Percentiles rank a stretch among this genome's conserved stretches.
Evolutionary conservation across 176 grass and related monocot genomes (phyloP).

Genomic region (Rhynchospora pubera): DNA sequence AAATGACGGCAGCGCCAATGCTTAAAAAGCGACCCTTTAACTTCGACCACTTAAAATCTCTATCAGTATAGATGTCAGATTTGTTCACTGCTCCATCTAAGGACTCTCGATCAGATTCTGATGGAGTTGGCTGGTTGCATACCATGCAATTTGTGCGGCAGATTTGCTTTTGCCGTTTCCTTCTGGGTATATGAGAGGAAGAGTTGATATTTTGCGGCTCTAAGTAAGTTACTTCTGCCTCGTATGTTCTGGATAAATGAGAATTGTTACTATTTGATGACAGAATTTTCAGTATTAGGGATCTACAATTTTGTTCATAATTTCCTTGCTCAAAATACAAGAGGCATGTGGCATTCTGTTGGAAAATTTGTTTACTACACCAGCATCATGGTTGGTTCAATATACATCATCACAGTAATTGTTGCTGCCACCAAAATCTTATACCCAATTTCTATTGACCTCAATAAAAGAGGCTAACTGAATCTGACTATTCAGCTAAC

Average conservation of each 20-base stretch:
- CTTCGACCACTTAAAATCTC: slow-evolving; percentile 53
- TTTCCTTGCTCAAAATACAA: slow-evolving; percentile 3
- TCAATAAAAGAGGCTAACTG: not conserved
- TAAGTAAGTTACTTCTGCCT: slow-evolving; percentile 74
- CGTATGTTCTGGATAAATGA: slow-evolving; percentile 57
- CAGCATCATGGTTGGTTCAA: not conserved
- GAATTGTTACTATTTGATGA: not conserved
- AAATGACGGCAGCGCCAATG: slow-evolving; percentile 82
- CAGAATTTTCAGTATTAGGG: not conserved
- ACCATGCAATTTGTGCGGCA: slow-evolving; percentile 60
- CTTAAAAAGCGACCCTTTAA: slow-evolving; percentile 71
- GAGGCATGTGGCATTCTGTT: not conserved
- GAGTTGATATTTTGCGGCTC: slow-evolving; percentile 31
- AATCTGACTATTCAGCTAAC: not conserved
- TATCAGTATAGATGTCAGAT: slow-evolving; percentile 8
- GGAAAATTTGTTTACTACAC: not conserved
- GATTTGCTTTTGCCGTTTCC: slow-evolving; percentile 32
- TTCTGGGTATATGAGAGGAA: slow-evolving; percentile 24
- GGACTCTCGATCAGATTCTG: slow-evolving; percentile 29
- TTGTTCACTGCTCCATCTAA: slow-evolving; percentile 12
- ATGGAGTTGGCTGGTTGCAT: slow-evolving; percentile 38
- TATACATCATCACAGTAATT: not conserved
- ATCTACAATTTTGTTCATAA: not conserved
- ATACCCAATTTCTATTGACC: not conserved
- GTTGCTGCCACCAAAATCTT: not conserved